Base-by-base conservation (phyloP, 2,329 filamentous ascomycete species). In the Leptographium galeiforme region DNA sequence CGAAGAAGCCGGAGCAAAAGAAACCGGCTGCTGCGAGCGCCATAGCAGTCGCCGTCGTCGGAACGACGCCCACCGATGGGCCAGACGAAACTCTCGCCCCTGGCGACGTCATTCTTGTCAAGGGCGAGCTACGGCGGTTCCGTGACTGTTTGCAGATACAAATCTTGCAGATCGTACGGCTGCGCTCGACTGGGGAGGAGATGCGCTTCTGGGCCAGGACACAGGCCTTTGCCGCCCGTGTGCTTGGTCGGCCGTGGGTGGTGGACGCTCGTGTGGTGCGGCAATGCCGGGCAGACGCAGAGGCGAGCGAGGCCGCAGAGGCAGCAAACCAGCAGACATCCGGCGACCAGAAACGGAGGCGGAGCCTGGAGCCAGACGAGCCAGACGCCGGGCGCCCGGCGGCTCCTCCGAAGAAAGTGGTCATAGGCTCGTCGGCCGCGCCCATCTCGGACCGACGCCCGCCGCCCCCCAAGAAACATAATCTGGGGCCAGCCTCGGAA, bases 141-240 rank as follows among this genome's bases (percentile, higher is more conserved):
- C 69, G 75, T 52, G 68, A 70, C 1, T 64, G 71, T 54, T 8
- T 56, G 34, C 77, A 81, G 61, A 67, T 84, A 57, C 72, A 71
- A 45, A 69, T 80, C 25, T 68, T 75, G 47, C 78, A 75, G 59
- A 65, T 79, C 53, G 61, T 63, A n/a, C 58, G 68, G 0, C 53
- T 84, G 5, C 63, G 61, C 30, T 71, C 73, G 46, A 84, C 80
- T 0, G 71, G 73, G 47, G 70, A 76, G 38, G 82, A 85, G 62
- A 68, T 83, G 4, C 63, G 61, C 8, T 76, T 82, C 10, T 85
- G 81, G 81, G 70, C 74, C 59, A 78, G 78, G 65, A 68, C 73
- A 46, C 58, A 63, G 18, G 64, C 63, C 34, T 82, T 84, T 60
- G 70, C 71, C 39, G 61, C 61, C 38, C 70, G 77, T 5, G 68